Evolutionary conservation across 306 rosid species (phyloP), one percentile per base, ranked within the genome.

Genomic region (Vicia sativa): DNA sequence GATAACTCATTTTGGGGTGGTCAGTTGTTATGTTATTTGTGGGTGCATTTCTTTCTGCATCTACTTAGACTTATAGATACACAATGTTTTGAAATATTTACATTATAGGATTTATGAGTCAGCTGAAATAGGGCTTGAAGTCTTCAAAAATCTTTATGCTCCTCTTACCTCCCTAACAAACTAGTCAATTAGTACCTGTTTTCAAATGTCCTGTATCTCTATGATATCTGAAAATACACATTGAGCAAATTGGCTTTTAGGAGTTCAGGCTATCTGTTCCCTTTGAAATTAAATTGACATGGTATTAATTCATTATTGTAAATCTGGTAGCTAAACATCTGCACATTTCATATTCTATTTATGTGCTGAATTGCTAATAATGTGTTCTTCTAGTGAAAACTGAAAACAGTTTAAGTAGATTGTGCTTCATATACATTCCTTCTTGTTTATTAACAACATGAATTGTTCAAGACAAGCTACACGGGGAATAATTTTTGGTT

Each of bases 391-490:
- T 31, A 50, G 5, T 11, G 19, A 29, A 41, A 31, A 25, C 28
- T 25, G 28, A 25, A 21, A 21, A 53, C 35, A 34, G 3, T 14
- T n/a, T 26, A 65, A 10, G 29, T 18, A 48, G 38, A 58, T 26
- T 41, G 11, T 35, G 59, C 43, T 34, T 34, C 38, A 34, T 34
- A 34, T 34, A 34, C 38, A 34, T 34, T 34, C 10, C 69, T 9
- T 53, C 71, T 64, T 43, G 28, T 69, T 37, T 15, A 54, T 49
- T 54, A 23, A 41, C 14, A 7, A 34, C 16, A 35, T 15, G 34
- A 29, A 34, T 70, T 14, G 65, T 55, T 76, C 65, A 74, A 54
- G 38, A 63, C 44, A 34, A 54, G 55, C 39, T 56, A 62, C 63
- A 56, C 6, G 8, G 14, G 15, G 31, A 37, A 64, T 65, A 44